Percentiles rank a stretch among this genome's conserved stretches.
Conservation (phyloP, 371 early-diverging fungal genomes). For the Mucor ambiguus region DNA sequence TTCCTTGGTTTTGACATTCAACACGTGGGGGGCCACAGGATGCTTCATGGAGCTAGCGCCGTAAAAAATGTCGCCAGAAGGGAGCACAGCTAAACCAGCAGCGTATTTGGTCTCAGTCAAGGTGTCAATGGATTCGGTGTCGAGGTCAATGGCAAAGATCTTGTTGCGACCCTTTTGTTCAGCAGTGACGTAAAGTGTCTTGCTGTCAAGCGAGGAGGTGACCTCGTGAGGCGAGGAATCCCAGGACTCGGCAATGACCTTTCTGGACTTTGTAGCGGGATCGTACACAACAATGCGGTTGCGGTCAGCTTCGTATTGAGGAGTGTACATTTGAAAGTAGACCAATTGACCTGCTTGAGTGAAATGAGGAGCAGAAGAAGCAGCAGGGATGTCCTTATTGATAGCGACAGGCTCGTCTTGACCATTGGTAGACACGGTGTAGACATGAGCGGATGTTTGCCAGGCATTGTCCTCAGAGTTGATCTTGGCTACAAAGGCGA, state of each 20-base stretch:
- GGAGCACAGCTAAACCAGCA: slow-evolving; percentile 41
- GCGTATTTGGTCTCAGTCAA: slow-evolving; percentile 60
- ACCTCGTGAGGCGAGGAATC: slow-evolving; percentile 66
- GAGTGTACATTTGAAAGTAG: slow-evolving; percentile 75
- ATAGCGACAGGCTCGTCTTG: slow-evolving; percentile 43
- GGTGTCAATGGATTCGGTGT: slow-evolving; percentile 41
- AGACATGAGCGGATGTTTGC: slow-evolving; percentile 77
- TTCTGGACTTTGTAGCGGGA: slow-evolving; percentile 35
- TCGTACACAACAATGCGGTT: slow-evolving; percentile 70
- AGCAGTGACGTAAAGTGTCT: slow-evolving; percentile 59
- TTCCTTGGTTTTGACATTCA: slow-evolving; percentile 28
- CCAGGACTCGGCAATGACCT: slow-evolving; percentile 59
- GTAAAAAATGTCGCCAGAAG: slow-evolving; percentile 44
- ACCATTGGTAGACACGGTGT: slow-evolving; percentile 61
- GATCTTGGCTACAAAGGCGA: slow-evolving; percentile 76
- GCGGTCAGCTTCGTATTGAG: slow-evolving; percentile 80
- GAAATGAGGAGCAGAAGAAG: slow-evolving; percentile 66
- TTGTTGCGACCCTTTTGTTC: slow-evolving; percentile 64
- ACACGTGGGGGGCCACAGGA: slow-evolving; percentile 51
- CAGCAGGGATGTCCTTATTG: slow-evolving; percentile 64
- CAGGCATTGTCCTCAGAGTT: slow-evolving; percentile 70
- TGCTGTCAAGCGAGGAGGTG: slow-evolving; percentile 54
- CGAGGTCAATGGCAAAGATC: slow-evolving; percentile 56
- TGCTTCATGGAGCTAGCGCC: slow-evolving; percentile 48
- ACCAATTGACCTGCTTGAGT: slow-evolving; percentile 69